Conservation (phyloP, 1,139 yeast species). For the Nakaseomyces sp. region DNA sequence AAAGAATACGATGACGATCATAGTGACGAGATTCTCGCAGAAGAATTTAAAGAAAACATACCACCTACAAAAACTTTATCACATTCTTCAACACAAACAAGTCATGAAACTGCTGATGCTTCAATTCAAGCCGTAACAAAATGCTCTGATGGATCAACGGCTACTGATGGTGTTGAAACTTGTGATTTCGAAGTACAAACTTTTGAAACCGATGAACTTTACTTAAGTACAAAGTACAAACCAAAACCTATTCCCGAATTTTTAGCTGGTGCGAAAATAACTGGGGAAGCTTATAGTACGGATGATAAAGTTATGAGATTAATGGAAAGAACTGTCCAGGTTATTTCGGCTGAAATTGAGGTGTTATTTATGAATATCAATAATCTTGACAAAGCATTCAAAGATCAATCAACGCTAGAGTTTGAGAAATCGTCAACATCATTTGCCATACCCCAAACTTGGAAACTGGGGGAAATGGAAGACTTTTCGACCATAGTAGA, state of each 20-base stretch:
- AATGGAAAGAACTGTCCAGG: slow-evolving; percentile 35
- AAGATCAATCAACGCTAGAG: slow-evolving; percentile 30
- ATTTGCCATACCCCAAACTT: slow-evolving; percentile 22
- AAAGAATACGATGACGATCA: no score
- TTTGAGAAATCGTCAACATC: slow-evolving; percentile 7
- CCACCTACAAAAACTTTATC: no score
- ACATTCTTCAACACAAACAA: no score
- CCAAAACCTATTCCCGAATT: slow-evolving; percentile 19
- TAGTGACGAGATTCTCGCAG: no score
- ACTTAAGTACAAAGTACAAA: slow-evolving; percentile 23
- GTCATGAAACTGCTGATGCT: not conserved
- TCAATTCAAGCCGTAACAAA: slow-evolving; percentile 16
- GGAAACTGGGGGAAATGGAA: slow-evolving; percentile 37
- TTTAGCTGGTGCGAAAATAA: slow-evolving; percentile 18
- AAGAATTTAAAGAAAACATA: no score
- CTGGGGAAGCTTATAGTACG: slow-evolving; percentile 11
- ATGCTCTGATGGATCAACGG: slow-evolving; percentile 9
- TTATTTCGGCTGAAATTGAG: slow-evolving; percentile 36
- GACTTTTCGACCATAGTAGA: slow-evolving; percentile 22
- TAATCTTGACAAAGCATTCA: slow-evolving; percentile 29
- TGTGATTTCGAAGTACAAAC: slow-evolving; percentile 23
- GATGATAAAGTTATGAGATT: slow-evolving; percentile 27
- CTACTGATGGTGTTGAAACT: slow-evolving; percentile 19
- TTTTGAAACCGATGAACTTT: slow-evolving; percentile 36
- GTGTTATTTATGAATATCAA: slow-evolving; percentile 32